Evolutionary conservation across 768 basidiomycete species (phyloP).

Genomic region (Dentipellis sp.): DNA sequence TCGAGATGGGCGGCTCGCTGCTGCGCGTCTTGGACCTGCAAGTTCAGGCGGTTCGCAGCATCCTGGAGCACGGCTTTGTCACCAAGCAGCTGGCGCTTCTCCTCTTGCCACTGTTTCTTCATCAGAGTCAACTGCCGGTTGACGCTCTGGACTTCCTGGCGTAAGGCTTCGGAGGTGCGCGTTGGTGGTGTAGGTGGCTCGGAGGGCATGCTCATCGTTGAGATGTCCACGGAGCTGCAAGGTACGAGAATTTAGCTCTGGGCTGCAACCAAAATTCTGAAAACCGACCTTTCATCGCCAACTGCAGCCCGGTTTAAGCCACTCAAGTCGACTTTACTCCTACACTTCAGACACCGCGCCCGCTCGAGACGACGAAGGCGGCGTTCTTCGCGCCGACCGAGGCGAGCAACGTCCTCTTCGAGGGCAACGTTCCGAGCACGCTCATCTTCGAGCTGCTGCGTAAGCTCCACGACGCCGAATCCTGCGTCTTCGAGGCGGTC

Average conservation of each 20-base stretch:
- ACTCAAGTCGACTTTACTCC: conserved; percentile 47
- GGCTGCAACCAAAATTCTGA: not conserved
- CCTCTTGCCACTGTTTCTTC: conserved; percentile 63
- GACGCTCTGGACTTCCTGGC: conserved; percentile 47
- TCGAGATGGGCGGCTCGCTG: conserved; percentile 50
- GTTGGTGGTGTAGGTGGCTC: conserved; percentile 65
- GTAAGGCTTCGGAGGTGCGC: conserved; percentile 56
- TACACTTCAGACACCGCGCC: conserved; percentile 62
- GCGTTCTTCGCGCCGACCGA: conserved; percentile 64
- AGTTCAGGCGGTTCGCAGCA: conserved; percentile 55
- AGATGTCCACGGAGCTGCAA: conserved; percentile 44
- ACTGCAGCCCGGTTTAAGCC: conserved; percentile 29
- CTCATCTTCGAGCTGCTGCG: conserved; percentile 65
- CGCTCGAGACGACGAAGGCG: conserved; percentile 49
- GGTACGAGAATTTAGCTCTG: not conserved
- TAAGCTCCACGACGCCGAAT: conserved; percentile 60
- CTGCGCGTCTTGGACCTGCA: conserved; percentile 47
- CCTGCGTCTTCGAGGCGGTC: conserved; percentile 80
- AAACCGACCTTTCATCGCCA: conserved; percentile 53
- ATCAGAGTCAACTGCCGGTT: conserved; percentile 55
- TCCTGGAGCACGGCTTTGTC: conserved; percentile 71
- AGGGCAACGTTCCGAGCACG: conserved; percentile 43
- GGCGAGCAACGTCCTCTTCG: conserved; percentile 60
- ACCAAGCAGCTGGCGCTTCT: conserved; percentile 49
- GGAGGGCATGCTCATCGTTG: conserved; percentile 34